Percentiles rank a stretch among this genome's conserved stretches.
Evolutionary conservation across 179 eudicot genomes (phyloP).

Genomic region (Drosera spatulata): DNA sequence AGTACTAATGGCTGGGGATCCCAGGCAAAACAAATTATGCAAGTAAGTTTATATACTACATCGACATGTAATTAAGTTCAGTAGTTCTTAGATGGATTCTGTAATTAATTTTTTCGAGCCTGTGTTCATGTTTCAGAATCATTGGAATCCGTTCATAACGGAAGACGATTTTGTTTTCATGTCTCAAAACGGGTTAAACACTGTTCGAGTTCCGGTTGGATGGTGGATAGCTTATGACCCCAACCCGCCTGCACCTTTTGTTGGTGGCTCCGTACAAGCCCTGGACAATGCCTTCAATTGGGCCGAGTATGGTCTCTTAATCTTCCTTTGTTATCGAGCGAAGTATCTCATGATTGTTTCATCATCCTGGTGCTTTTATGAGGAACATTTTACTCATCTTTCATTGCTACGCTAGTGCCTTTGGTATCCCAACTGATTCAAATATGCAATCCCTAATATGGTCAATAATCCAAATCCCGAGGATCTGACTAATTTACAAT

Average conservation of each 20-base stretch:
- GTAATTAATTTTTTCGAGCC: no score
- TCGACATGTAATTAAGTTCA: neutral
- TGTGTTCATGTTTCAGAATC: conserved; percentile 27
- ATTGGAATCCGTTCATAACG: conserved; percentile 59
- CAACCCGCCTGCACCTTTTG: conserved; percentile 59
- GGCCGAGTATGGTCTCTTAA: conserved; percentile 47
- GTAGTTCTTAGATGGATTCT: no score
- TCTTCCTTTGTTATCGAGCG: neutral
- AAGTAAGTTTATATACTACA: conserved; percentile 14
- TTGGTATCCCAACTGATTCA: no score
- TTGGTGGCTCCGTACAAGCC: conserved; percentile 63
- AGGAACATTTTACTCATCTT: no score
- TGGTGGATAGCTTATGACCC: conserved; percentile 91
- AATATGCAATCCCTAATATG: no score
- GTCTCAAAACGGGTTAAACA: conserved; percentile 44
- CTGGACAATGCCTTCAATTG: conserved; percentile 76
- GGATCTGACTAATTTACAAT: no score
- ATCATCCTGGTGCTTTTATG: no score
- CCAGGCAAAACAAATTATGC: conserved; percentile 50
- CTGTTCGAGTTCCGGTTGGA: conserved; percentile 79
- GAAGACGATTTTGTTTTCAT: conserved; percentile 76
- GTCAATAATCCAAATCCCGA: no score
- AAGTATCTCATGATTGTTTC: no score
- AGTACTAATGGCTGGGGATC: conserved; percentile 82
- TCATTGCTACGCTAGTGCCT: no score